Base-by-base conservation (phyloP, 2,329 filamentous ascomycete genomes). In the Microsporum ferrugineum region DNA sequence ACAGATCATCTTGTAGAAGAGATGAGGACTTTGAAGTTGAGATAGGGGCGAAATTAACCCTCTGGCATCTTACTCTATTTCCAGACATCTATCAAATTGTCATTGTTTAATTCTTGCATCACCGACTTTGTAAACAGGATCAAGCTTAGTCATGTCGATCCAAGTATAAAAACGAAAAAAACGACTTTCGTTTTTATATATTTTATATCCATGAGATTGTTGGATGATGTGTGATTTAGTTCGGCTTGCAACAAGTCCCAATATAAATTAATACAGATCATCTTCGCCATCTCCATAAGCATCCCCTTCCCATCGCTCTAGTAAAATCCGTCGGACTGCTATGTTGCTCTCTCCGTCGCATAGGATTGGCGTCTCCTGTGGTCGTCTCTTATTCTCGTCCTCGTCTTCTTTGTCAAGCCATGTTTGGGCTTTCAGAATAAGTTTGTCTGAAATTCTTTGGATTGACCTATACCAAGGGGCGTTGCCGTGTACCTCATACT, bases 351-450 rank as follows among this genome's bases (percentile, higher is more conserved):
- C 55, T 29, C 34, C 55, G 10, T 51, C 45, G 27, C 49, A 36
- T 12, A 55, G 29, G 2, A 17, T 10, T 23, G 27, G 8, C 14
- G 49, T 14, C 49, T 55, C 31, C 10, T 27, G 7, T 27, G 41
- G 34, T 17, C 27, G 8, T 12, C 5, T 29, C 8, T 5, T 29
- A 7, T 41, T 17, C 3, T 41, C 34, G 5, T 6, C 31, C 34
- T 38, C 33, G 2, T 57, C 29, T 5, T 57, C 55, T 38, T 41
- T 34, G 12, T 61, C 62, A 33, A 63, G 49, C 59, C 59, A 63
- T 29, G 47, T 10, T 31, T 61, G 62, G 17, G 45, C 36, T 53
- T 41, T 57, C n/a, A 23, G 12, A 10, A 61, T 53, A 17, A 57
- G 38, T 38, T 57, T 41, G 12, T 61, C 59, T 31, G 58, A 45